Percentiles rank a stretch among this genome's conserved stretches.
Evolutionary conservation across 768 basidiomycete genomes (phyloP).

Genomic region (Mycena epipterygia): DNA sequence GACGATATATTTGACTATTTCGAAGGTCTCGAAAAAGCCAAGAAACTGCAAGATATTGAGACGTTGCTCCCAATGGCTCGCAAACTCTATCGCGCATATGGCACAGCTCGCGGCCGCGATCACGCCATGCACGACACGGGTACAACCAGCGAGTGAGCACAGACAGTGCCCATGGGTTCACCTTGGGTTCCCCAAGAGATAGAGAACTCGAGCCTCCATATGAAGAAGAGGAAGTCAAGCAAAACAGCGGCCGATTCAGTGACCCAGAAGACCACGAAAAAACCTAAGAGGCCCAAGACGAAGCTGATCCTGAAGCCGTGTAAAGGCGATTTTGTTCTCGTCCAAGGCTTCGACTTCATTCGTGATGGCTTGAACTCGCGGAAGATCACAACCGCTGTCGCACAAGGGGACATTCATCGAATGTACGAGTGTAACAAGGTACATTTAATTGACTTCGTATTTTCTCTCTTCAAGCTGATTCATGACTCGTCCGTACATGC

Average conservation of each 20-base stretch:
- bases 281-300: too few relatives aligned
- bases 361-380: slow-evolving; percentile 41
- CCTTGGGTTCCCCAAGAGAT: not conserved
- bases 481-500: slow-evolving; percentile 36
- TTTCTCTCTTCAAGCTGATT: too few relatives aligned
- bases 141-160: not conserved
- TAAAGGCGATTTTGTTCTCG: slow-evolving; percentile 41
- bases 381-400: slow-evolving; percentile 43
- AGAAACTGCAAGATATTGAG: not conserved
- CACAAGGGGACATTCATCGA: slow-evolving; percentile 50
- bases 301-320: not conserved
- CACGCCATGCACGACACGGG: slow-evolving; percentile 1
- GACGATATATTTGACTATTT: slow-evolving; percentile 7
- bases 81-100: not conserved
- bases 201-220: slow-evolving; percentile 6
- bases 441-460: too few relatives aligned
- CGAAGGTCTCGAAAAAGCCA: not conserved
- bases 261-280: not conserved
- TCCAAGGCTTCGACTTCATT: slow-evolving; percentile 42
- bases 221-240: not conserved
- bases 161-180: not conserved
- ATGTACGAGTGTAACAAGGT: slow-evolving; percentile 32
- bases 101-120: slow-evolving; percentile 7
- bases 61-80: not conserved
- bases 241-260: not conserved